A percentile compares a stretch with the other conserved stretches of the same genome.
Evolutionary conservation across 2,329 filamentous ascomycete genomes (phyloP).

Genomic region (Periglandula ipomoeae): DNA sequence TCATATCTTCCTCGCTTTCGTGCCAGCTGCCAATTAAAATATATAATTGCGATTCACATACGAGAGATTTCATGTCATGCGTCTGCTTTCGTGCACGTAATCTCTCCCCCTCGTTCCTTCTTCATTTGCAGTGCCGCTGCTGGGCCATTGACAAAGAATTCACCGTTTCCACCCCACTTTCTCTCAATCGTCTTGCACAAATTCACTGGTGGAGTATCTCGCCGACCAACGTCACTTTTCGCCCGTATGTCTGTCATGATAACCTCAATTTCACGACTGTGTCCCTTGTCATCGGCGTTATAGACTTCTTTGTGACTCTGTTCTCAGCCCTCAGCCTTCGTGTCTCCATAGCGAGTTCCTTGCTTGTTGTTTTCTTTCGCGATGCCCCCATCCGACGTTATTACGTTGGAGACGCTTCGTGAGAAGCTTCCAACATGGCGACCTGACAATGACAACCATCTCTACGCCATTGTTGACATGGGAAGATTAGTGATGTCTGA

Average conservation of each 20-base stretch:
- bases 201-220: not conserved
- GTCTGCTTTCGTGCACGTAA: not conserved
- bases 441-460: slow-evolving; percentile 35
- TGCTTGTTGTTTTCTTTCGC: not conserved
- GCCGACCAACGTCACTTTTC: slow-evolving; percentile 2
- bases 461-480: slow-evolving; percentile 51
- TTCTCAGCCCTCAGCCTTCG: not conserved
- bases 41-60: not conserved
- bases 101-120: not conserved
- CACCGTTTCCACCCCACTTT: slow-evolving; percentile 3
- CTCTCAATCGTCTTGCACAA: not conserved
- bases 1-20: not conserved
- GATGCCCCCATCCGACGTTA: slow-evolving; percentile 30
- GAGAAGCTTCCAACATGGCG: slow-evolving; percentile 41
- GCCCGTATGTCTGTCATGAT: not conserved
- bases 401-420: slow-evolving; percentile 43
- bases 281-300: not conserved
- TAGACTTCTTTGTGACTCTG: not conserved
- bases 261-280: not conserved
- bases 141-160: too few species aligned
- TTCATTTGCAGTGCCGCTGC: not conserved
- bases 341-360: not conserved
- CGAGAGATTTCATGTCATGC: not conserved
- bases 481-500: slow-evolving; percentile 35
- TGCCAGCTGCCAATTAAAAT: not conserved